Evolutionary conservation across 2,329 filamentous ascomycete species (phyloP).

Genomic region (Colletotrichum endophyticum): DNA sequence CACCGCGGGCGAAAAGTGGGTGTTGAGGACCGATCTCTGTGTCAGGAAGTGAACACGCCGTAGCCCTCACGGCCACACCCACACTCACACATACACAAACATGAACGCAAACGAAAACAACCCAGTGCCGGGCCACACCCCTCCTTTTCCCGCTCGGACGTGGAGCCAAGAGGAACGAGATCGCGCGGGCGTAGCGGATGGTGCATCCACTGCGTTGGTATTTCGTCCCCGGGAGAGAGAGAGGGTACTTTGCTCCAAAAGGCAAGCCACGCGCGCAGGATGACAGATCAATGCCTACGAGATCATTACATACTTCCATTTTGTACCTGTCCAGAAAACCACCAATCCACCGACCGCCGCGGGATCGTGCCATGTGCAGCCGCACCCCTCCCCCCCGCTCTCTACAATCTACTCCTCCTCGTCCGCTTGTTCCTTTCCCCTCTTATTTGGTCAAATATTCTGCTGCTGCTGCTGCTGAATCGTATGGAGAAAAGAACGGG

Average conservation of each 20-base stretch:
- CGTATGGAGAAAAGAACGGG: not conserved
- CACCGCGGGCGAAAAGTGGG: slow-evolving; percentile 84
- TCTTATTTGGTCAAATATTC: slow-evolving; percentile 2
- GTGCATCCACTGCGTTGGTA: not conserved
- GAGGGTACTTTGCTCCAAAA: not conserved
- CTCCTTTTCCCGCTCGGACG: not conserved
- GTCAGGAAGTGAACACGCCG: slow-evolving; percentile 46
- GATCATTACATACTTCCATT: not conserved
- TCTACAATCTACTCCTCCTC: not conserved
- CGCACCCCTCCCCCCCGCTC: not conserved
- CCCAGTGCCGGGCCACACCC: not conserved
- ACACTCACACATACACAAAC: not conserved
- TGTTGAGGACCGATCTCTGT: slow-evolving; percentile 83
- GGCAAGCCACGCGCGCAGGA: not conserved
- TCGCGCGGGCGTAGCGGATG: not conserved
- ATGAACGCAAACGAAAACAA: not conserved
- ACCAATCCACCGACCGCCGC: not conserved
- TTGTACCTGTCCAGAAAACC: not conserved
- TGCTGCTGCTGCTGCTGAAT: not conserved
- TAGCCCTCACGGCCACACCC: not conserved
- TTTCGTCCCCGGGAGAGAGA: not conserved
- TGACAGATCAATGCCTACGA: not conserved
- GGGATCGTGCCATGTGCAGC: not conserved
- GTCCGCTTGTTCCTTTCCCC: not conserved
- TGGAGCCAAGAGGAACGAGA: not conserved